These are phyloP conservation scores for Hirsutella minnesotensis DNA, from an alignment of 2,329 filamentous ascomycete species.

Conservation along the genomic window DNA sequence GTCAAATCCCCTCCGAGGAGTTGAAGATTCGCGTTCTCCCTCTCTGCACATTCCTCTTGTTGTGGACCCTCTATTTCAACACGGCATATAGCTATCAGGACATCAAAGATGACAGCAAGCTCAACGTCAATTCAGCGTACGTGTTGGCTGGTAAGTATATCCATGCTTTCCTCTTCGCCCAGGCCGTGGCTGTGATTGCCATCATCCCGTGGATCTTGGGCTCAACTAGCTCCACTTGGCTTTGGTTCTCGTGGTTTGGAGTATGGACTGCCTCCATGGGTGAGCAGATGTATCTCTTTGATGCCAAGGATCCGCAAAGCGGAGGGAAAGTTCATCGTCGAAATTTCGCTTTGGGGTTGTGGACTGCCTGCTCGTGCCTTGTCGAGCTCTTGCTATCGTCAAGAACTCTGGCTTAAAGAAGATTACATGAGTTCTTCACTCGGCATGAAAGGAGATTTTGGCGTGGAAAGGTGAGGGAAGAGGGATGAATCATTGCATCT, in stretches of 20 bases:
- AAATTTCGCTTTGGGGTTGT: conserved; percentile 11
- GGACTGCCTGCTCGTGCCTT: conserved; percentile 9
- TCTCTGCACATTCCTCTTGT: conserved; percentile 12
- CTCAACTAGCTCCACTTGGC: not conserved
- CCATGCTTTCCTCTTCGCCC: not conserved
- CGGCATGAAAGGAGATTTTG: no score
- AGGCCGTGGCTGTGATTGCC: not conserved
- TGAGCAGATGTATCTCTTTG: conserved; percentile 9
- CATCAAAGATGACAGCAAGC: conserved; percentile 11
- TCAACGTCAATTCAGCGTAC: conserved; percentile 11
- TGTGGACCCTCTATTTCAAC: conserved; percentile 15
- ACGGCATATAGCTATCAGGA: conserved; percentile 15
- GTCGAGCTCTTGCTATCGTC: conserved; percentile 9
- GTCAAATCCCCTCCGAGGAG: conserved; percentile 8
- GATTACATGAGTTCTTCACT: no score
- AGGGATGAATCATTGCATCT: no score
- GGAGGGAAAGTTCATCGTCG: conserved; percentile 10
- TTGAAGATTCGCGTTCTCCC: conserved; percentile 8
- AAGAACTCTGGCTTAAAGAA: no score
- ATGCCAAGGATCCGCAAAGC: conserved; percentile 9
- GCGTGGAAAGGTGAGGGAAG: no score
- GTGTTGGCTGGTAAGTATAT: conserved; percentile 1
- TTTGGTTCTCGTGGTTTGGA: conserved; percentile 2
- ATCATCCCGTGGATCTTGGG: not conserved
- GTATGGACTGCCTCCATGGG: conserved; percentile 1